Base-by-base conservation (phyloP, 2,329 filamentous ascomycete species). In the Exophiala sp. region DNA sequence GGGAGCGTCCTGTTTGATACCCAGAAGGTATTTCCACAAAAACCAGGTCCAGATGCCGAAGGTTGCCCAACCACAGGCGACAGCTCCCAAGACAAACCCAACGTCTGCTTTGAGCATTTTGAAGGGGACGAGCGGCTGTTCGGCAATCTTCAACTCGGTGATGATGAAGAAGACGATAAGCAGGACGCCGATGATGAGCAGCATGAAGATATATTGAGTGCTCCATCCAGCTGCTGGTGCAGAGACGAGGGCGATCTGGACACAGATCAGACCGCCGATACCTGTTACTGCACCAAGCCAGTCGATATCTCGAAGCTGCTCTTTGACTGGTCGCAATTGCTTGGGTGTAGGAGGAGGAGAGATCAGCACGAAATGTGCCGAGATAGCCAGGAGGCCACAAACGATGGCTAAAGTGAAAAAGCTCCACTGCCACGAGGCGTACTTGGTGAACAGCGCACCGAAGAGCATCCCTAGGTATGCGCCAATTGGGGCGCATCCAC, bases 231-330 rank as follows among this genome's bases (percentile, higher is more conserved):
- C 76, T 1, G 79, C 71, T 0, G 79, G 75, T 0, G 79, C 81
- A 62, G 85, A 80, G 52, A 82, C 84, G 76, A 79, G 84, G 1
- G 81, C 78, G 59, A 86, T 81, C 65, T 84, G 84, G 70, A 86
- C 76, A 33, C 85, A 71, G 0, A 83, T 72, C 24, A 86, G 69
- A 0, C 76, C 75, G 0, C 71, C 70, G n/a, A 84, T 72, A 1
- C 82, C 81, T 1, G 69, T 60, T 20, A 62, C 8, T 12, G 50
- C 51, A 18, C 61, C 59, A n/a, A 58, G 63, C n/a, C 66, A 57
- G 49, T 65, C 64, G 18, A 77, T 66, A 24, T 71, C 65, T n/a
- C 61, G 56, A 24, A 73, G 52, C 32, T 65, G 68, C 32, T 68
- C 62, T 41, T 24, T 54, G 50, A 58, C 46, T 14, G 60, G 54